Base-by-base conservation (phyloP, 805 yeast genomes). In the Monosporozyma aerobia region DNA sequence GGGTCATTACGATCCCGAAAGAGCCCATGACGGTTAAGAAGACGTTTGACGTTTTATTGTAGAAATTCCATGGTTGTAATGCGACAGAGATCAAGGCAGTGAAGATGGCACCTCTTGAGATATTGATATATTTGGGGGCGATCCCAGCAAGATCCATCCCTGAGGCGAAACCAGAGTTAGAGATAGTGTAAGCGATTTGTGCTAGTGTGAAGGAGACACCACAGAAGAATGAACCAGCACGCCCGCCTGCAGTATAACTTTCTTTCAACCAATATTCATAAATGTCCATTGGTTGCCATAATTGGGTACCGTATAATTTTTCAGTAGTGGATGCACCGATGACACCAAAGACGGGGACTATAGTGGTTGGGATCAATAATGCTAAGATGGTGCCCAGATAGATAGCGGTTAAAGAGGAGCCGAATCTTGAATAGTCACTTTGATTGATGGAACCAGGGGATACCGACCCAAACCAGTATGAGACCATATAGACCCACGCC, bases 141-240 rank as follows among this genome's bases (percentile, higher is more conserved):
- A 73, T 41, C 48, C 75, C 77, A 6, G 76, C 64, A 45, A 72
- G 57, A 62, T 72, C 75, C 74, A 73, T 72, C 47, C 77, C 77
- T 50, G 77, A 78, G 2, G 72, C 71, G 53, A 68, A 64, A 39
- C 74, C 74, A 49, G 70, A 67, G 44, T 70, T 69, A 19, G 72
- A 63, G 25, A 72, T 67, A 51, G 72, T 73, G 56, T 73, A 70
- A 11, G 73, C 64, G 50, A 74, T 57, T 54, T 74, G 77, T 4
- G 75, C 69, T 29, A 67, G 48, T 11, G 65, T 62, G 51, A 73
- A 68, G 3, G 73, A 66, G 1, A 70, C 54, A 4, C 76, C 77
- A 51, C 70, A 65, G 57, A 73, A 73, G 59, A 73, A 73, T 5
- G 69, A 57, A 32, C 68, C 77, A 3, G 73, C 73, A 54, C 77